Base-by-base conservation (phyloP, 352 stramenopile species). In the Phytophthora podocarpi region DNA sequence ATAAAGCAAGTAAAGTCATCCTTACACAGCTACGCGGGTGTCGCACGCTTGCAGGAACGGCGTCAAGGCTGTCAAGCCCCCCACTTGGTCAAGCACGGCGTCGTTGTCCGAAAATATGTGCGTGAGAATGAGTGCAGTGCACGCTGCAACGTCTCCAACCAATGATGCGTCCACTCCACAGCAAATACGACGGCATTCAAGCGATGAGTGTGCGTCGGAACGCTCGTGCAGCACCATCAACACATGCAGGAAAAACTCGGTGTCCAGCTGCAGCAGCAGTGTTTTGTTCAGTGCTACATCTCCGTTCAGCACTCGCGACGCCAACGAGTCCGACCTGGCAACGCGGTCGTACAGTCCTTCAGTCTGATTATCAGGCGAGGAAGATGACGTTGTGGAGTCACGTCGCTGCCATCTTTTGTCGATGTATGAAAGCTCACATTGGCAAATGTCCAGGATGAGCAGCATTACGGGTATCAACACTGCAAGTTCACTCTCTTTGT, bases 11-110 rank as follows among this genome's bases (percentile, higher is more conserved):
- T 13, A 36, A 26, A 4, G 2, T 1, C 1, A 28, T 9, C 74
- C 67, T 45, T 76, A 86, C 79, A 89, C 48, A 39, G 71, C 74
- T 15, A 86, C 52, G 7, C 76, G 76, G 4, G 72, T 78, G 40
- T 89, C 74, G 32, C 69, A 80, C 11, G 67, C 27, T 28, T 74
- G 45, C 5, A 85, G 50, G 27, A 80, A 67, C 9, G 66, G 61
- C 0, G 59, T 32, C 34, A 85, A 45, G 0, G 35, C 18, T 42
- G 35, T 10, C 5, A 81, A 35, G 3, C 60, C 67, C 32, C 54
- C 59, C 7, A 47, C 26, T 39, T 47, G 43, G 12, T 39, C 20
- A 5, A 67, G 18, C 10, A 34, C 42, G 8, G 21, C 20, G 9
- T 65, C 18, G 21, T 64, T 59, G 9, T 63, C 43, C 16, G 62